A percentile compares a stretch with the other conserved stretches of the same genome.
Evolutionary conservation across 73 alveolate species (phyloP).

Genomic region (Loxodes magnus): DNA sequence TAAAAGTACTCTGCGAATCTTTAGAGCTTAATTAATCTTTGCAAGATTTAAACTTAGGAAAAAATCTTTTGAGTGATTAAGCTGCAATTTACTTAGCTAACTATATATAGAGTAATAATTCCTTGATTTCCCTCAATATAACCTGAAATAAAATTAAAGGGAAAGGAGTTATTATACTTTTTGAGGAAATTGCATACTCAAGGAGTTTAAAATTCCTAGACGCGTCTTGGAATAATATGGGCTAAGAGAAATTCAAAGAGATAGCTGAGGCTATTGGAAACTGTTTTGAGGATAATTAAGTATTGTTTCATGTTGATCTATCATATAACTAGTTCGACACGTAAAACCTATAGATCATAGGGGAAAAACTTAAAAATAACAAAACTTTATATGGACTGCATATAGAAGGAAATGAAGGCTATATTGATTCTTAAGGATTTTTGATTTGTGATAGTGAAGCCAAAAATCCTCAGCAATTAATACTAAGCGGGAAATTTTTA

Average conservation of each 20-base stretch:
- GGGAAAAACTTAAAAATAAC: constrained; percentile 53
- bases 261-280: constrained; percentile 21
- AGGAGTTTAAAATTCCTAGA: neutral
- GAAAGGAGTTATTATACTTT: constrained; percentile 19
- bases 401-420: constrained; percentile 67
- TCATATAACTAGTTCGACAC: constrained; percentile 45
- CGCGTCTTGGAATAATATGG: constrained; percentile 3
- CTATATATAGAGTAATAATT: constrained; percentile 23
- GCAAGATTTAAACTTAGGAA: constrained; percentile 47
- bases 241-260: neutral
- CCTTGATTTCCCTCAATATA: constrained; percentile 19
- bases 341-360: constrained; percentile 39
- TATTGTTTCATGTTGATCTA: constrained; percentile 65
- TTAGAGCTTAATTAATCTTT: no score
- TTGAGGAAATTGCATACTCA: constrained; percentile 4
- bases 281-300: constrained; percentile 30
- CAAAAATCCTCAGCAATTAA: constrained; percentile 7
- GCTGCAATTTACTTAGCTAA: constrained; percentile 31
- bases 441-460: constrained; percentile 15
- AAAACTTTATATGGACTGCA: constrained; percentile 73
- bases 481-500: no score
- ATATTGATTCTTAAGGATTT: constrained; percentile 65
- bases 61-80: constrained; percentile 49
- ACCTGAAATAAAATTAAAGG: constrained; percentile 44
- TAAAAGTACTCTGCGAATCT: no score